phyloP scores from a whole-genome alignment of 805 yeast genomes.

The Candida endomychidarum region DNA sequence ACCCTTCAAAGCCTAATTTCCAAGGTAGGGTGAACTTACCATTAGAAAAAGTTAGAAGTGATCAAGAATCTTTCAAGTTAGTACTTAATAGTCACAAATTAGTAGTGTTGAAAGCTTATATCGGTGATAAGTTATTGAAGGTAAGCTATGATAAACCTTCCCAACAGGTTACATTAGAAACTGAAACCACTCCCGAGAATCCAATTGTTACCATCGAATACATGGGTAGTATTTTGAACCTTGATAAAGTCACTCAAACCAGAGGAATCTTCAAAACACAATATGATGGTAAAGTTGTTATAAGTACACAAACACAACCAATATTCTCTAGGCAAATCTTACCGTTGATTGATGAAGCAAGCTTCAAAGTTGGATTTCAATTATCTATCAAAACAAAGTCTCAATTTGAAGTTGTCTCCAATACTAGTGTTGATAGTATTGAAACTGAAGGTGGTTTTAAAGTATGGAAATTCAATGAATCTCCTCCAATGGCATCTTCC shows the following conservation, averaged over 20 bases:
- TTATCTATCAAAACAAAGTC: slow-evolving; percentile 48
- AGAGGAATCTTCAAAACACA: slow-evolving; percentile 14
- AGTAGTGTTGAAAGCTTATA: slow-evolving; percentile 12
- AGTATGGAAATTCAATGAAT: slow-evolving; percentile 38
- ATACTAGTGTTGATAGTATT: slow-evolving; percentile 25
- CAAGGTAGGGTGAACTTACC: slow-evolving; percentile 7
- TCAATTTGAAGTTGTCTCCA: slow-evolving; percentile 53
- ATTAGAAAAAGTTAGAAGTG: slow-evolving; percentile 5
- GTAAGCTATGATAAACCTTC: slow-evolving; percentile 4
- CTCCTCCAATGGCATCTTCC: slow-evolving; percentile 63
- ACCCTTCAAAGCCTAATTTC: slow-evolving; percentile 13
- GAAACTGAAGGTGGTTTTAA: slow-evolving; percentile 15
- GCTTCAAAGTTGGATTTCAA: slow-evolving; percentile 51
- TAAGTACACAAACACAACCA: slow-evolving; percentile 77
- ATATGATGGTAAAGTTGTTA: slow-evolving; percentile 5
- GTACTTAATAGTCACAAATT: slow-evolving; percentile 12
- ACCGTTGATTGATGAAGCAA: slow-evolving; percentile 70
- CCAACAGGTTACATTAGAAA: slow-evolving; percentile 9
- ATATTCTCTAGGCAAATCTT: slow-evolving; percentile 59
- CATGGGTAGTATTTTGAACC: slow-evolving; percentile 8
- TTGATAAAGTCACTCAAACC: slow-evolving; percentile 14
- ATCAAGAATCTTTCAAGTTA: slow-evolving; percentile 5
- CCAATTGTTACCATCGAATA: slow-evolving; percentile 10
- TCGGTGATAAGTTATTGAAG: slow-evolving; percentile 8
- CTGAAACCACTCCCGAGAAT: slow-evolving; percentile 33